Evolutionary conservation across 1,284 basidiomycete genomes (phyloP), one percentile per base, ranked within the genome.

Genomic region (Cystobasidiaceae sp.): DNA sequence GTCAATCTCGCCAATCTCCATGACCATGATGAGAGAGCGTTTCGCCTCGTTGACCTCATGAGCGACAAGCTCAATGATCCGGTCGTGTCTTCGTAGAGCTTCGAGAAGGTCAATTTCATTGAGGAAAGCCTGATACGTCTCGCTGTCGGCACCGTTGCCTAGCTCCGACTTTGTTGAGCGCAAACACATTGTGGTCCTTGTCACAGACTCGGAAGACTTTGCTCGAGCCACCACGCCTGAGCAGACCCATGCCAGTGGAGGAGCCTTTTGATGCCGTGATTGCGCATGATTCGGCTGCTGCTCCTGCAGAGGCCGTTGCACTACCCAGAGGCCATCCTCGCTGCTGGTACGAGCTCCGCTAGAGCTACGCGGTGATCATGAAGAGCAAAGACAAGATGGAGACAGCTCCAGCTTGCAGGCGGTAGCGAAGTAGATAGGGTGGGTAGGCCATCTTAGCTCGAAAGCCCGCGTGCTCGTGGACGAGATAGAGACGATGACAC

Each of bases 1-100:
- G 78, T 96, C 84, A 50, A 91, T 85, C 78, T 96, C 93, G 6
- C 93, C 93, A 68, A 88, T 90, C 75, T 97, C 93, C 90, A 97
- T 71, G 58, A 80, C 88, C 74, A 94, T 81, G 78, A 89, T 78
- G 65, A 90, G 72, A 75, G 84, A 78, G 43, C 83, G 81, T 72
- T 71, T 55, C 33, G 82, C 78, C 74, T 84, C 84, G 67, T 76
- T 77, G 50, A 80, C 79, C 77, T 96, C 91, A 65, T 88, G 87
- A 74, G 94, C 93, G 69, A 91, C 83, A 48, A 97, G 78, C 67
- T 88, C 83, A 69, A 96, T 96, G 71, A 96, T 92, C 48, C 91
- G 82, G 64, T 84, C 85, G 74, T 94, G 93, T 28, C 92, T 92
- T 44, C 86, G 85, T 4, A 97, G 80, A 15, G 91, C 85, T 73